Evolutionary conservation across 495 filamentous ascomycete species (phyloP).

Genomic region (Podospora sp.): DNA sequence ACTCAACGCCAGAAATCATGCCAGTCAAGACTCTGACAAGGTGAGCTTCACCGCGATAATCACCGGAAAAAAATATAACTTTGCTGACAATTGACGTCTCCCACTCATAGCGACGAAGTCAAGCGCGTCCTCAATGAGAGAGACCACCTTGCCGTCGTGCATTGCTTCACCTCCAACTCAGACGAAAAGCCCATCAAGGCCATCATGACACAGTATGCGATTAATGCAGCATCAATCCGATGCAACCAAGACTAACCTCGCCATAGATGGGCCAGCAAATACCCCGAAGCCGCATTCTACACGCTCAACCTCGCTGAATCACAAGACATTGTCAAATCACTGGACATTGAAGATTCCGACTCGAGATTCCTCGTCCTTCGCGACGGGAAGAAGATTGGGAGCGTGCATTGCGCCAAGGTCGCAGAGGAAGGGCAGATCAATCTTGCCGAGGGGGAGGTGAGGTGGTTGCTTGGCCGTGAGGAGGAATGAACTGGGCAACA

Average conservation of each 20-base stretch:
- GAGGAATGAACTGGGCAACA: too few species aligned
- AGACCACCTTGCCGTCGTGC: background rate
- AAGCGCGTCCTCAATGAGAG: background rate
- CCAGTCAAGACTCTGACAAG: background rate
- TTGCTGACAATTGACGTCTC: background rate
- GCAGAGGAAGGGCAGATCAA: background rate
- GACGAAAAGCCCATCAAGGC: background rate
- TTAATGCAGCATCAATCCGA: background rate
- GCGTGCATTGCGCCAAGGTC: background rate
- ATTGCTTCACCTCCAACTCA: background rate
- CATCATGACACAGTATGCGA: background rate
- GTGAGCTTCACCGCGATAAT: background rate
- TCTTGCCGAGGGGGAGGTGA: background rate
- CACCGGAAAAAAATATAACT: background rate
- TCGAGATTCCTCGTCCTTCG: background rate
- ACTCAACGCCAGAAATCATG: too few species aligned
- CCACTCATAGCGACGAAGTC: background rate
- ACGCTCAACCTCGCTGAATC: background rate
- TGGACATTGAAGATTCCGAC: background rate
- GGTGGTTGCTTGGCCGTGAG: background rate
- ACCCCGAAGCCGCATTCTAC: background rate
- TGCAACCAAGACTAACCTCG: background rate
- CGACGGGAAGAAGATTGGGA: background rate
- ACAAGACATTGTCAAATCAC: background rate
- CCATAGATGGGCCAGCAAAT: background rate